Evolutionary conservation across 2,329 filamentous ascomycete species (phyloP), one percentile per base, ranked within the genome.

Genomic region (Colletotrichum magnum): DNA sequence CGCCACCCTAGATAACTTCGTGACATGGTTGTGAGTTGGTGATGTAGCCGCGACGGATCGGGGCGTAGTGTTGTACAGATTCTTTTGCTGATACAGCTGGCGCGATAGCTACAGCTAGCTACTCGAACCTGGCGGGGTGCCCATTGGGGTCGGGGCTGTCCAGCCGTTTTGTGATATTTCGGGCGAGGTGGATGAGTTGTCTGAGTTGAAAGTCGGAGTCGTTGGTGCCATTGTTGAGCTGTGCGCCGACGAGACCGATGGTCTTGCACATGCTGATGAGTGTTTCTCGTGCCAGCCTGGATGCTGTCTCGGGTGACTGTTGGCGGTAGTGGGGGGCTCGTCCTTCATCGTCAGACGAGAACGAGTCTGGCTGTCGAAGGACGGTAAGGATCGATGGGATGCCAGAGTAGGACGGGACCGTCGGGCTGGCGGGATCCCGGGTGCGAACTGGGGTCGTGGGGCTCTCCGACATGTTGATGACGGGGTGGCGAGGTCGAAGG

Each of bases 261-360:
- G 67, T 69, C 62, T 57, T 67, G 52, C 67, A 69, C 67, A 69
- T 53, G 26, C 67, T 69, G 16, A 69, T 69, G 2, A 69, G n/a
- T 4, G 67, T 69, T 43, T 69, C 67, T 12, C 67, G 62, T 6
- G 67, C 67, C 36, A 69, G 45, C 6, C 53, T 69, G 18, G 67
- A 69, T 4, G 67, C 67, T 4, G 67, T 69, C 15, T 69, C 67
- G 10, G 67, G 67, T 13, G 62, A 56, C 5, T 54, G 51, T n/a
- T 69, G 67, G 16, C 67, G 67, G 36, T 57, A 61, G 13, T 64
- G 65, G 36, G 28, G 63, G 16, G 26, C 51, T 36, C 67, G 62
- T 5, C 67, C 16, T 5, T 69, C 67, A 4, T 69, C 67, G n/a
- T 67, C 43, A 1, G 54, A 41, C 5, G 65, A 53, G 45, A 69